These are phyloP conservation scores for Mortierella antarctica DNA, from an alignment of 192 early-diverging fungal species.

Conservation along the genomic window DNA sequence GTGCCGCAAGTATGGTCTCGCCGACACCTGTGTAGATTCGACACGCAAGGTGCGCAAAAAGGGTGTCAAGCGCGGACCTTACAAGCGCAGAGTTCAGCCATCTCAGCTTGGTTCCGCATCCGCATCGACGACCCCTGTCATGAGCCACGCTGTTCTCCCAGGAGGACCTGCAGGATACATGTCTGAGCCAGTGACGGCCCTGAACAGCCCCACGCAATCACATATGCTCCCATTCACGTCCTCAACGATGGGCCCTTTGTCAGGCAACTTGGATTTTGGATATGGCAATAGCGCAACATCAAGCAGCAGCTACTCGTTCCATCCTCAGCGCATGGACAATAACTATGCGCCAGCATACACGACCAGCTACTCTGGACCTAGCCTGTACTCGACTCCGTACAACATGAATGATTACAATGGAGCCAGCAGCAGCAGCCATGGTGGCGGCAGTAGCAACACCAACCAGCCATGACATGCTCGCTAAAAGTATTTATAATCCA, in stretches of 20 bases:
- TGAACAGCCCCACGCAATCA: slow-evolving; percentile 50
- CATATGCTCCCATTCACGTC: slow-evolving; percentile 54
- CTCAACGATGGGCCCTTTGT: slow-evolving; percentile 25
- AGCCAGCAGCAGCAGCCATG: neutral
- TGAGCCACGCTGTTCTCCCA: slow-evolving; percentile 39
- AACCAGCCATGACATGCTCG: slow-evolving; percentile 3
- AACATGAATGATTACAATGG: slow-evolving; percentile 15
- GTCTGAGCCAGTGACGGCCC: slow-evolving; percentile 50
- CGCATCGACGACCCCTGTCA: slow-evolving; percentile 39
- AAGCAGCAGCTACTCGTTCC: slow-evolving; percentile 35
- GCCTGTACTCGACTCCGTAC: slow-evolving; percentile 30
- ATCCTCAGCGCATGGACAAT: slow-evolving; percentile 32
- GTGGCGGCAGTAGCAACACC: slow-evolving; percentile 4
- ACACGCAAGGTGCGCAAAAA: slow-evolving; percentile 84
- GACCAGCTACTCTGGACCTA: slow-evolving; percentile 35
- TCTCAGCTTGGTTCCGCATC: slow-evolving; percentile 51
- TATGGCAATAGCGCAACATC: slow-evolving; percentile 25
- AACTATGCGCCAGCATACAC: slow-evolving; percentile 36
- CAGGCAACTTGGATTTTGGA: slow-evolving; percentile 19
- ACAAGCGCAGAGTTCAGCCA: slow-evolving; percentile 67
- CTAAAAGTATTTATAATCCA: slow-evolving; percentile 10
- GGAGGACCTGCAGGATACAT: slow-evolving; percentile 46
- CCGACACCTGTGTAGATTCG: slow-evolving; percentile 79
- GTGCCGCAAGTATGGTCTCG: slow-evolving; percentile 67
- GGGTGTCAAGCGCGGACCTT: slow-evolving; percentile 87